Conservation (phyloP, 2,329 filamentous ascomycete species). For the Gyromitra esculenta region DNA sequence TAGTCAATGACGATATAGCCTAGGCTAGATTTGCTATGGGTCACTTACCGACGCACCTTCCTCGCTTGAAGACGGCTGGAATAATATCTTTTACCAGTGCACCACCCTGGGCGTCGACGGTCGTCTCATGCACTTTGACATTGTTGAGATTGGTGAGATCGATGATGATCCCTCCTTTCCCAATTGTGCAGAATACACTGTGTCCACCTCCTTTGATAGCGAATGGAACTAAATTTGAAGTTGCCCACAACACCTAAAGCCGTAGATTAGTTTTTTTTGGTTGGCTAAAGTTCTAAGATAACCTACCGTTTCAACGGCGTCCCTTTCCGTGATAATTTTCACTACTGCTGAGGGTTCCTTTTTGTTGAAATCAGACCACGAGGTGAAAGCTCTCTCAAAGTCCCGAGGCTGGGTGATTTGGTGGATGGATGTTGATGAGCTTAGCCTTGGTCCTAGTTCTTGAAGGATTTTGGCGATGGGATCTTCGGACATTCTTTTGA, state of each 20-base stretch:
- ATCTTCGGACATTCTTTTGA: constrained; percentile 1
- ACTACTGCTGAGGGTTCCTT: constrained; percentile 34
- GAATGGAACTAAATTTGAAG: constrained; percentile 53
- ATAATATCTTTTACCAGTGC: constrained; percentile 53
- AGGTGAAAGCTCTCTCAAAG: constrained; percentile 21
- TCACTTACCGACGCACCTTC: constrained; percentile 37
- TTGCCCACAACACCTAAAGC: constrained; percentile 23
- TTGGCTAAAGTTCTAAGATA: too few relatives aligned
- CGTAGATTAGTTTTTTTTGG: background rate
- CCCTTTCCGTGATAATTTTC: constrained; percentile 25
- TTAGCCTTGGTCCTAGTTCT: constrained; percentile 19
- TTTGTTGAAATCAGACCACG: constrained; percentile 31
- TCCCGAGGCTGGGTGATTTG: background rate
- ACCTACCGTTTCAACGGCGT: constrained; percentile 27
- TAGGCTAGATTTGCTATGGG: background rate
- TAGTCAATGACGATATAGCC: background rate
- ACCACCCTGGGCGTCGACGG: constrained; percentile 52
- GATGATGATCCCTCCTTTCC: constrained; percentile 56
- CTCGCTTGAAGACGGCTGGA: constrained; percentile 45
- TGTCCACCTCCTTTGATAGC: constrained; percentile 57
- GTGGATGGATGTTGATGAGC: constrained; percentile 5
- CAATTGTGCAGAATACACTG: constrained; percentile 58
- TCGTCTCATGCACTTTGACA: constrained; percentile 53
- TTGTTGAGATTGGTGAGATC: constrained; percentile 55
- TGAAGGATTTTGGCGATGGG: constrained; percentile 2